Evolutionary conservation across 2,329 filamentous ascomycete species (phyloP), one percentile per base, ranked within the genome.

Genomic region (Colletotrichum noveboracense): DNA sequence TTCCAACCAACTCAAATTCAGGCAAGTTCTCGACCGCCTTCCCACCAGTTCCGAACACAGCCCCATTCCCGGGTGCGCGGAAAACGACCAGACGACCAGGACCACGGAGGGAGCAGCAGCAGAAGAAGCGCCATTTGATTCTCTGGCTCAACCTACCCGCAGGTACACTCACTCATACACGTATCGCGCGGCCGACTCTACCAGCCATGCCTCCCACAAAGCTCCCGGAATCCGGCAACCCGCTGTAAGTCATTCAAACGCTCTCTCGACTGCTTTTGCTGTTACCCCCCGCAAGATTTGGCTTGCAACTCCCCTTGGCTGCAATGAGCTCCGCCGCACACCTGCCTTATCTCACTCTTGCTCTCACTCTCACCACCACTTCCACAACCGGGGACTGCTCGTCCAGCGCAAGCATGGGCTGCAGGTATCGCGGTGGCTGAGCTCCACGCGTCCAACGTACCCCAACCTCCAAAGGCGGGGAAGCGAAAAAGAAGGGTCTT

Each of bases 141-240:
- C 26, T 58, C 3, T 12, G 21, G 55, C 24, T 28, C 13, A 55
- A 69, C 16, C 13, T 30, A 61, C 48, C 24, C 52, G 16, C 7
- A 48, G n/a, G 32, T 30, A 32, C 32, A 24, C 56, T n/a, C 60
- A 62, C 58, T 5, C 60, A 24, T 30, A 6, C 61, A 16, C 34
- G 24, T n/a, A 32, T n/a, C 43, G 34, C 62, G 21, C 21, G 21
- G n/a, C 26, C 62, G 26, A 65, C 36, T 30, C 28, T 43, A 60
- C 65, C 24, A 76, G 32, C 68, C 56, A 88, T 88, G 87, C 80
- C 87, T 78, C 86, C 87, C 13, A 88, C 87, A 14, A 80, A 87
- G 78, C 83, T 88, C 32, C 87, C 87, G 67, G 85, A 85, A 75
- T 88, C 86, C 36, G 87, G 87, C 48, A 88, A 88, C 75, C 87